These are phyloP conservation scores for Trebouxia sp. DNA, from an alignment of 139 green algal genomes.

Conservation along the genomic window DNA sequence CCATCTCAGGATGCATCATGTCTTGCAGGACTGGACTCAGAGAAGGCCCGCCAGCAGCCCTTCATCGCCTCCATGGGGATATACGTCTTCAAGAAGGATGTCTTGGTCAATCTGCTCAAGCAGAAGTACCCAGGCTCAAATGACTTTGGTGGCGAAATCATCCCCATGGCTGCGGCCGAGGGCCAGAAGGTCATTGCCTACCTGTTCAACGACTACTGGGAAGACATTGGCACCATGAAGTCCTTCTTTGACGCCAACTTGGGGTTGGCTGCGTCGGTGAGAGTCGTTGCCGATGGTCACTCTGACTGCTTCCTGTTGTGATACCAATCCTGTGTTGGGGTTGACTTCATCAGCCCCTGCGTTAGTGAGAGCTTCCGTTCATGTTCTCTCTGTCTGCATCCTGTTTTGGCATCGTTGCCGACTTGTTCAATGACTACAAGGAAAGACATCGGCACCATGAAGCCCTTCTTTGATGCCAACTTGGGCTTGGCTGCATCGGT, in stretches of 20 bases:
- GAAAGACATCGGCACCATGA: no score
- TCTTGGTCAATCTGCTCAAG: slow-evolving; percentile 79
- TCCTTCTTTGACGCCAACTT: slow-evolving; percentile 99
- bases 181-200: slow-evolving; percentile 83
- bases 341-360: no score
- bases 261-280: slow-evolving; percentile 77
- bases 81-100: slow-evolving; percentile 99
- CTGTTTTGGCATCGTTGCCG: no score
- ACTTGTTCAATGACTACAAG: no score
- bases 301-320: no score
- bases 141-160: slow-evolving; percentile 99
- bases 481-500: slow-evolving; percentile 78
- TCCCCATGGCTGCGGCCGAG: slow-evolving; percentile 73
- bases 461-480: no score
- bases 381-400: no score
- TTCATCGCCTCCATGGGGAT: slow-evolving; percentile 99
- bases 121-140: slow-evolving; percentile 68
- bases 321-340: no score
- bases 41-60: slow-evolving; percentile 77
- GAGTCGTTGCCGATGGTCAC: not conserved
- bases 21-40: slow-evolving; percentile 60
- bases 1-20: no score
- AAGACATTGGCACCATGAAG: slow-evolving; percentile 99
- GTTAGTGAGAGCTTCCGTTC: no score
- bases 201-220: slow-evolving; percentile 99